Percentiles rank a stretch among this genome's conserved stretches.
These are phyloP conservation scores for Aplosporella prunicola DNA, from an alignment of 2,329 filamentous ascomycete genomes.

Conservation along the genomic window DNA sequence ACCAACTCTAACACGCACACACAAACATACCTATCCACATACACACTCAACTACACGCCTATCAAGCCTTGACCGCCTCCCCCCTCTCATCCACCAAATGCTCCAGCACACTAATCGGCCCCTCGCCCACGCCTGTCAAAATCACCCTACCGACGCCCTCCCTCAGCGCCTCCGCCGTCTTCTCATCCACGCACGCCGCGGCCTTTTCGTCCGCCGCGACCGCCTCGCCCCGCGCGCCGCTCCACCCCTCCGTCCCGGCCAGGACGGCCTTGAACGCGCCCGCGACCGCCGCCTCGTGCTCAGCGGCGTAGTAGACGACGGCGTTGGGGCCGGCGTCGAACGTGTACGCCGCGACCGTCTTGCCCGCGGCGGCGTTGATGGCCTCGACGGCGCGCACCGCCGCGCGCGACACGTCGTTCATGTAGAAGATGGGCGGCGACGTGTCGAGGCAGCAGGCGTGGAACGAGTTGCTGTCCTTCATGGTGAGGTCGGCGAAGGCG, in stretches of 20 bases:
- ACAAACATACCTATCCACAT: too few relatives aligned
- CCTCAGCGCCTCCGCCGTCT: slow-evolving; percentile 44
- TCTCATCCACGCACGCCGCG: slow-evolving; percentile 52
- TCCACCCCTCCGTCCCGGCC: slow-evolving; percentile 61
- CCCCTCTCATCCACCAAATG: slow-evolving; percentile 59
- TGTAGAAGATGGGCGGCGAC: slow-evolving; percentile 95
- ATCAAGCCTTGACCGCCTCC: slow-evolving; percentile 15
- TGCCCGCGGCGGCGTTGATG: slow-evolving; percentile 72
- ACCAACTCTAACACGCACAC: too few relatives aligned
- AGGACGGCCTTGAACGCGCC: slow-evolving; percentile 67
- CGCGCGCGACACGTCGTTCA: slow-evolving; percentile 86
- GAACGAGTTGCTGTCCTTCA: slow-evolving; percentile 96
- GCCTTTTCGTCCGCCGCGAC: slow-evolving; percentile 44
- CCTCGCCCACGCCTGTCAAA: slow-evolving; percentile 82
- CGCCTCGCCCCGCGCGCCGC: slow-evolving; percentile 42
- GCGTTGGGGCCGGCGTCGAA: slow-evolving; percentile 97
- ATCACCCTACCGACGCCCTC: slow-evolving; percentile 83
- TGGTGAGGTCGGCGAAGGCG: slow-evolving; percentile 79
- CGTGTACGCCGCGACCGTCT: slow-evolving; percentile 82
- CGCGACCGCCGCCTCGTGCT: slow-evolving; percentile 63
- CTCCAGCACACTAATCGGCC: slow-evolving; percentile 70
- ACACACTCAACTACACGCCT: too few relatives aligned
- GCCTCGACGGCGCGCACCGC: slow-evolving; percentile 82
- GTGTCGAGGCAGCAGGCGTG: slow-evolving; percentile 93
- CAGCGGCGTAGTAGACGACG: slow-evolving; percentile 86